phyloP scores from a whole-genome alignment of 2,329 filamentous ascomycete species.

The Fusarium xylarioides region DNA sequence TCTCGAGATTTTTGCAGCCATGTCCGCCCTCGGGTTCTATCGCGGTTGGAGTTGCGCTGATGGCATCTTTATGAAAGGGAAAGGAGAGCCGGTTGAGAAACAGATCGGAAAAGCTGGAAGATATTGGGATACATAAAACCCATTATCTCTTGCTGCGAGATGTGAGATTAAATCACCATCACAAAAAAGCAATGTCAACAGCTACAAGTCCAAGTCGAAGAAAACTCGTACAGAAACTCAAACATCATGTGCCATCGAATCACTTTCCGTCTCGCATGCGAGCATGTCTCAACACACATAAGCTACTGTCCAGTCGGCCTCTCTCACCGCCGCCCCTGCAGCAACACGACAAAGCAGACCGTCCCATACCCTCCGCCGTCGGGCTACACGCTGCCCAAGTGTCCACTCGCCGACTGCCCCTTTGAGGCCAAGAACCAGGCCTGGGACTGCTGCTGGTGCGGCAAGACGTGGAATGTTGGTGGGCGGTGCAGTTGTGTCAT shows the following conservation, averaged over 20 bases:
- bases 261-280: slow-evolving; percentile 60
- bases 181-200: background rate
- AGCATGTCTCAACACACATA: slow-evolving; percentile 58
- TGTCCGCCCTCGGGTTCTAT: slow-evolving; percentile 32
- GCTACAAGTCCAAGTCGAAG: background rate
- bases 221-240: background rate
- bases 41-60: slow-evolving; percentile 29
- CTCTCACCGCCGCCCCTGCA: slow-evolving; percentile 53
- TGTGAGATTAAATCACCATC: background rate
- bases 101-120: background rate
- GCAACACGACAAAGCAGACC: slow-evolving; percentile 53
- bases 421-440: slow-evolving; percentile 59
- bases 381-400: slow-evolving; percentile 53
- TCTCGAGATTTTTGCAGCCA: slow-evolving; percentile 19
- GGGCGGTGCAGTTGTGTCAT: slow-evolving; percentile 63
- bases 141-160: background rate
- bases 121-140: slow-evolving; percentile 21
- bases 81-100: slow-evolving; percentile 3
- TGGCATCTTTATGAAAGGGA: background rate
- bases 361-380: slow-evolving; percentile 60
- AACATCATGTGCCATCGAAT: slow-evolving; percentile 59
- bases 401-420: slow-evolving; percentile 58
- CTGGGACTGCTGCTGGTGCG: slow-evolving; percentile 67
- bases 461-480: slow-evolving; percentile 60
- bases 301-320: slow-evolving; percentile 57